A percentile compares a stretch with the other conserved stretches of the same genome.
phyloP scores from a whole-genome alignment of 139 green algal species.

The Choricystis sp. region DNA sequence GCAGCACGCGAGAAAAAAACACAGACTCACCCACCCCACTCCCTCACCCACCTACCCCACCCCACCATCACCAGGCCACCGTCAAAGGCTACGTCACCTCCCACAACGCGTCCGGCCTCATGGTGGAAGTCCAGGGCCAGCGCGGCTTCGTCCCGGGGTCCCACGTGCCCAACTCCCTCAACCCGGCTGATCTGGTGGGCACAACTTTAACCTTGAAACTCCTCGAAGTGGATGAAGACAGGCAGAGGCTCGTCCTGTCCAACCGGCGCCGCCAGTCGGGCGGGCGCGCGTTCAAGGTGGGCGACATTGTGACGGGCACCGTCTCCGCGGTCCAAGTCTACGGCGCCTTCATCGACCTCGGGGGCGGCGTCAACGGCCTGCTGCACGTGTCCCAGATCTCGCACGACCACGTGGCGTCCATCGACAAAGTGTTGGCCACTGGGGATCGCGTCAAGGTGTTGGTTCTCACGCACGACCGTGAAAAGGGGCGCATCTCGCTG shows the following conservation, averaged over 20 bases:
- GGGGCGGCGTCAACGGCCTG: slow-evolving; percentile 67
- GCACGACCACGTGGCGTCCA: slow-evolving; percentile 71
- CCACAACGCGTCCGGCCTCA: slow-evolving; percentile 44
- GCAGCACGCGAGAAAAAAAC: slow-evolving; percentile 66
- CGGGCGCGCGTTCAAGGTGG: slow-evolving; percentile 30
- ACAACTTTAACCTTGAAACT: slow-evolving; percentile 73
- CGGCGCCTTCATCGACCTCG: slow-evolving; percentile 93
- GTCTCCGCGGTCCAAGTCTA: slow-evolving; percentile 86
- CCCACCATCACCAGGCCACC: too few species aligned
- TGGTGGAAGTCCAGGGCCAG: slow-evolving; percentile 50
- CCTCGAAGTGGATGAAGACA: slow-evolving; percentile 87
- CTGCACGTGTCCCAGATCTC: slow-evolving; percentile 96
- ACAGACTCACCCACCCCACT: slow-evolving; percentile 54
- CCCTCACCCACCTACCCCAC: too few species aligned
- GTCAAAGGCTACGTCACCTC: slow-evolving; percentile 32
- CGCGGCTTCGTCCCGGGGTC: slow-evolving; percentile 55
- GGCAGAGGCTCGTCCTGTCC: slow-evolving; percentile 70
- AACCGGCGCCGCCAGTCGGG: slow-evolving; percentile 17
- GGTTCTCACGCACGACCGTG: slow-evolving; percentile 79
- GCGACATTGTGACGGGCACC: slow-evolving; percentile 80
- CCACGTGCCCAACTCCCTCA: slow-evolving; percentile 27
- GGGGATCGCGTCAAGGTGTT: slow-evolving; percentile 97
- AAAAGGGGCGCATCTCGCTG: slow-evolving; percentile 71
- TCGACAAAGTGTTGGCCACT: slow-evolving; percentile 72
- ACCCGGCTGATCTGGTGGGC: slow-evolving; percentile 38